Evolutionary conservation across 2,329 filamentous ascomycete species (phyloP).

Genomic region (Aspergillus fijiensis): DNA sequence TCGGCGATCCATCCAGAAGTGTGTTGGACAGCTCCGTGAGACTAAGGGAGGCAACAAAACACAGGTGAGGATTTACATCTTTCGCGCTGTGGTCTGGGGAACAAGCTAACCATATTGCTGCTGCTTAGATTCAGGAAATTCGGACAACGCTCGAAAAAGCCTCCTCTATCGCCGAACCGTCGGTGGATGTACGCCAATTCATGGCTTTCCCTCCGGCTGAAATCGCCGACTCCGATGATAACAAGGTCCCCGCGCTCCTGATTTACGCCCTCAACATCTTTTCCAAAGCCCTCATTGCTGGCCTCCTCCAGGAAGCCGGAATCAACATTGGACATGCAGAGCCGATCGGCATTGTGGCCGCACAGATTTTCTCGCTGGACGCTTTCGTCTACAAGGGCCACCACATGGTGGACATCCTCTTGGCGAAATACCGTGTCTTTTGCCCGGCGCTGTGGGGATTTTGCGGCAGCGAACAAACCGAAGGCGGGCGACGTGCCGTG

Average conservation of each 20-base stretch:
- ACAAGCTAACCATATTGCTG: conserved; percentile 11
- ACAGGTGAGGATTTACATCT: conserved; percentile 48
- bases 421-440: conserved; percentile 77
- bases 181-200: conserved; percentile 57
- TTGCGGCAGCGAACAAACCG: conserved; percentile 70
- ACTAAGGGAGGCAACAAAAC: conserved; percentile 62
- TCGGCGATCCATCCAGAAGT: conserved; percentile 68
- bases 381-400: conserved; percentile 66
- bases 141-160: conserved; percentile 55
- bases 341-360: conserved; percentile 73
- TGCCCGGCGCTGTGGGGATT: conserved; percentile 88
- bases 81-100: background rate
- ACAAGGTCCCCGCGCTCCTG: conserved; percentile 62
- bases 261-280: conserved; percentile 77
- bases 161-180: conserved; percentile 53
- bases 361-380: conserved; percentile 69
- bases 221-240: conserved; percentile 41
- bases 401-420: conserved; percentile 76
- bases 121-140: conserved; percentile 45
- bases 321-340: conserved; percentile 67
- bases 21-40: conserved; percentile 67
- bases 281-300: conserved; percentile 69
- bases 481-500: conserved; percentile 63
- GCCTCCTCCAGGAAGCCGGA: conserved; percentile 66
- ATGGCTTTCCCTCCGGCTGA: conserved; percentile 46